These are phyloP conservation scores for Betula pendula DNA, from an alignment of 306 rosid genomes.

Conservation along the genomic window DNA sequence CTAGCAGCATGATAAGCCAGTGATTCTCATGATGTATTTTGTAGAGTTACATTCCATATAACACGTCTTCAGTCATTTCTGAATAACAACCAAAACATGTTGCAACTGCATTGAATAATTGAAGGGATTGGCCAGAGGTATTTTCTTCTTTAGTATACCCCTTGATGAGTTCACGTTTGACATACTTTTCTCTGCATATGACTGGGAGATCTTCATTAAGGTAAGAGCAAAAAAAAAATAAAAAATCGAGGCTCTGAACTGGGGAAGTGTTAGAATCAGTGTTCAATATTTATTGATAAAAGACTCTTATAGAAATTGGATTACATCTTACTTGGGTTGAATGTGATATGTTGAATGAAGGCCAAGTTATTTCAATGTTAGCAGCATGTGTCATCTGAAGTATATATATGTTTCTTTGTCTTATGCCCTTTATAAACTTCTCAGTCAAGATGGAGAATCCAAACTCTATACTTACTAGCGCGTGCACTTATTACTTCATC, in stretches of 20 bases:
- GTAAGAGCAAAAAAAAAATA: not conserved
- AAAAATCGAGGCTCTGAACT: not conserved
- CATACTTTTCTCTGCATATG: not conserved
- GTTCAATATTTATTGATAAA: not conserved
- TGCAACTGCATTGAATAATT: not conserved
- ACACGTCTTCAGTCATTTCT: not conserved
- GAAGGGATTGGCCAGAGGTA: not conserved
- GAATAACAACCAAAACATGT: not conserved
- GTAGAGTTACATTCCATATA: not conserved
- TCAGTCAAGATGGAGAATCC: no score
- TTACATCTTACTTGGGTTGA: not conserved
- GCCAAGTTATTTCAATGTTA: not conserved
- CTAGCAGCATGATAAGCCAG: not conserved
- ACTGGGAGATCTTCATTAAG: slow-evolving; percentile 3
- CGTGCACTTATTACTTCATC: no score
- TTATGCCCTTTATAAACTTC: not conserved
- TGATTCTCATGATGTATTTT: not conserved
- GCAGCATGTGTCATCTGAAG: not conserved
- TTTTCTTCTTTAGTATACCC: not conserved
- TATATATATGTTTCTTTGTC: not conserved
- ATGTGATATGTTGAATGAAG: not conserved
- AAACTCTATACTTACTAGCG: no score
- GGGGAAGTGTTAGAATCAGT: not conserved
- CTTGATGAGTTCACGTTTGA: no score
- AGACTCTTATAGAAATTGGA: not conserved